These are phyloP conservation scores for Triticum urartu DNA, from an alignment of 176 grass and related monocot genomes.

Conservation along the genomic window DNA sequence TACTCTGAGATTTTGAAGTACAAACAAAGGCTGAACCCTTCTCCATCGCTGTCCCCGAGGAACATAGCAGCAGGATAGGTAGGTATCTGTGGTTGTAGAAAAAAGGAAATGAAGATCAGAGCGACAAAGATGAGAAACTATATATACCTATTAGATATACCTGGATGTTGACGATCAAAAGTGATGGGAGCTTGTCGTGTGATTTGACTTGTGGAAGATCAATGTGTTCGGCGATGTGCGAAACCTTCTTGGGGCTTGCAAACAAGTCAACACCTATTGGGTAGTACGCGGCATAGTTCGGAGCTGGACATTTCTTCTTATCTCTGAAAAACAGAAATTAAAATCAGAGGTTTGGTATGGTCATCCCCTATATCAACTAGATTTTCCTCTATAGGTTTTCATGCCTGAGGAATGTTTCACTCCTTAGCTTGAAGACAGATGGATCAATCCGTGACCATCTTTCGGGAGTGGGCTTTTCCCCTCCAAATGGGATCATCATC, in stretches of 20 bases:
- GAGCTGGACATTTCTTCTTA: slow-evolving; percentile 82
- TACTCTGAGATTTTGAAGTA: slow-evolving; percentile 91
- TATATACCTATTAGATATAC: slow-evolving; percentile 20
- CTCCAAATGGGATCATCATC: slow-evolving; percentile 47
- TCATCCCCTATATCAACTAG: background rate
- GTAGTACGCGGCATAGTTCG: slow-evolving; percentile 91
- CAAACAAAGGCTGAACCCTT: slow-evolving; percentile 86
- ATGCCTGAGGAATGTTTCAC: slow-evolving; percentile 91
- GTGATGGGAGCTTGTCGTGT: slow-evolving; percentile 73
- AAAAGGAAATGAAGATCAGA: slow-evolving; percentile 3
- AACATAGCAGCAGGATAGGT: slow-evolving; percentile 96
- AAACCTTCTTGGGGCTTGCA: slow-evolving; percentile 66
- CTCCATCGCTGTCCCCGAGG: slow-evolving; percentile 80
- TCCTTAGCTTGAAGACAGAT: slow-evolving; percentile 82
- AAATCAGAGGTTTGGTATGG: slow-evolving; percentile 12
- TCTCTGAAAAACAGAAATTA: slow-evolving; percentile 50
- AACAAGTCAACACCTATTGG: slow-evolving; percentile 94
- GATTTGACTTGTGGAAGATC: slow-evolving; percentile 77
- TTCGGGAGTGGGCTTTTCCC: slow-evolving; percentile 50
- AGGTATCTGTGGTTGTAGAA: slow-evolving; percentile 58
- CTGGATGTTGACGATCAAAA: slow-evolving; percentile 94
- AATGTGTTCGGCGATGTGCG: slow-evolving; percentile 88
- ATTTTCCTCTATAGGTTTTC: slow-evolving; percentile 12
- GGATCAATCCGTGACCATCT: slow-evolving; percentile 84
- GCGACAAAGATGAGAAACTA: background rate